Evolutionary conservation across 176 grass and related monocot species (phyloP), one percentile per base, ranked within the genome.

Genomic region (Cenchrus americanus): DNA sequence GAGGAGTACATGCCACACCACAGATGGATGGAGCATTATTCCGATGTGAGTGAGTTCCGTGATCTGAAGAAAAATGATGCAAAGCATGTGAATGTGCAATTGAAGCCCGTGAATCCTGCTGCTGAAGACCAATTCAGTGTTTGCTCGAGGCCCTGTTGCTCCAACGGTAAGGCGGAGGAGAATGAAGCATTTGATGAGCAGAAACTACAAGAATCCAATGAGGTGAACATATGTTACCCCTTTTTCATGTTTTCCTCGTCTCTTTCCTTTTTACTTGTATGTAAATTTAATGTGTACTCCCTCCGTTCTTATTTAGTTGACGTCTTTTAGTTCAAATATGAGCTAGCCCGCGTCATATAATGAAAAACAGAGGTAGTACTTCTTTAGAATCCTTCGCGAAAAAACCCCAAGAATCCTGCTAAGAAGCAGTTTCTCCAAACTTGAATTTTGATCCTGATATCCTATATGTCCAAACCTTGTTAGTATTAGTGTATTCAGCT

Each of bases 161-260:
- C 18, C 27, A 18, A 10, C 9, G 8, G 21, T 24, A 62, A 85
- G 46, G 6, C 6, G 1, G 48, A 8, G 17, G 34, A 58, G 19
- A 86, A 74, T 17, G 10, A 62, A 13, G 18, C 61, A 75, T 22
- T 48, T 58, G 50, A 59, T 87, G 49, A 67, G 24, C 24, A 47
- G 2, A 62, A 75, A 34, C 34, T 24, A 14, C 46, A 10, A 12
- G 48, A 48, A 81, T 48, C 47, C 32, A 62, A 15, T 71, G 65
- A 78, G 65, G 73, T 83, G 15, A 88, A 32, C 40, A 69, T 30
- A 30, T 32, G 42, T 32, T 77, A n/a, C 30, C 40, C 17, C 27
- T 65, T 64, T 19, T 71, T 14, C 30, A 19, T 66, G 21, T 50
- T 41, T 71, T 55, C 7, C 11, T 63, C 10, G 44, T 70, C 3